A percentile compares a stretch with the other conserved stretches of the same genome.
Conservation (phyloP, 306 rosid species). For the Prunus kanzakura region DNA sequence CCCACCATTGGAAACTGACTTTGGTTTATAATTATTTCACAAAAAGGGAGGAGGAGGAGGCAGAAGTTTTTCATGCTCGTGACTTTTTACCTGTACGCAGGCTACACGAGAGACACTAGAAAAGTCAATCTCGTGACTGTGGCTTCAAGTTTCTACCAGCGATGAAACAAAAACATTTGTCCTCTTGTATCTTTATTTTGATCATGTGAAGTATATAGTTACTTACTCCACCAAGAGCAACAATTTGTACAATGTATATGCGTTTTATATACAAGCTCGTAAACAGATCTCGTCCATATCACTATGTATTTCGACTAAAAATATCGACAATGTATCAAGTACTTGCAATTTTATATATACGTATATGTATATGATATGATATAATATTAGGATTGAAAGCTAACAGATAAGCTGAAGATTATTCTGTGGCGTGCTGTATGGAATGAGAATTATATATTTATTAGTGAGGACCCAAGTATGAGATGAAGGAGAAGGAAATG, state of each 20-base stretch:
- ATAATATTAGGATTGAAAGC: background rate
- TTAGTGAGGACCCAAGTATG: background rate
- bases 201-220: slow-evolving; percentile 3
- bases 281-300: too few relatives aligned
- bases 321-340: too few relatives aligned
- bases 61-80: slow-evolving; percentile 23
- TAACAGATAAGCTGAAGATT: background rate
- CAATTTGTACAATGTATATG: background rate
- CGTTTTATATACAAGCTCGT: background rate
- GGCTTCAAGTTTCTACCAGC: background rate
- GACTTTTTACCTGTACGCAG: slow-evolving; percentile 14
- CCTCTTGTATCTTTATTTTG: slow-evolving; percentile 6
- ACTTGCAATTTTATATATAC: background rate
- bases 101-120: background rate
- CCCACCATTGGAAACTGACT: too few relatives aligned
- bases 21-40: background rate
- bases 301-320: too few relatives aligned
- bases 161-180: slow-evolving; percentile 5
- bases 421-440: background rate
- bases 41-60: background rate
- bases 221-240: background rate
- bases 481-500: background rate
- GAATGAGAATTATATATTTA: background rate
- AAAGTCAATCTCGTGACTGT: slow-evolving; percentile 26
- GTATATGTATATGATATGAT: too few relatives aligned